These are phyloP conservation scores for Solanum ossicruentum DNA, from an alignment of 257 asterid genomes.

Conservation along the genomic window DNA sequence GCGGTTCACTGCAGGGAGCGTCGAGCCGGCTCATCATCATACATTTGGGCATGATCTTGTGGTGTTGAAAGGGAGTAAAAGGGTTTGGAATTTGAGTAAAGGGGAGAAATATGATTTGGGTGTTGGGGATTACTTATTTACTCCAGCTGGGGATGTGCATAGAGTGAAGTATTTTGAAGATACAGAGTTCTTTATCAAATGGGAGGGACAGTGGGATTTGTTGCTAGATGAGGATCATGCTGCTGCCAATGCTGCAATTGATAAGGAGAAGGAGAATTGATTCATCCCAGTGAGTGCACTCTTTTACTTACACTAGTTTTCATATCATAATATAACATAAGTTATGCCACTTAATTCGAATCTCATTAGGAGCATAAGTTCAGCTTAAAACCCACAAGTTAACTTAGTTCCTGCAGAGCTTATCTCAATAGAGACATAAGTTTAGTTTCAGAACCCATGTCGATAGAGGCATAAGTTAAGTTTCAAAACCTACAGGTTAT, in stretches of 20 bases:
- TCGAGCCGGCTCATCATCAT: conserved; percentile 90
- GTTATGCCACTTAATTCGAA: not conserved
- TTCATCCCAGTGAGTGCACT: not conserved
- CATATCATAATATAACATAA: not conserved
- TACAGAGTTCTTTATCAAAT: conserved; percentile 83
- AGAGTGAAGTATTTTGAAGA: conserved; percentile 66
- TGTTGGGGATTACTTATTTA: conserved; percentile 67
- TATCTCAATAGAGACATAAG: too few species aligned
- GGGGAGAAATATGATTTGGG: conserved; percentile 46
- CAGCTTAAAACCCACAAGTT: too few species aligned
- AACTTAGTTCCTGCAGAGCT: too few species aligned
- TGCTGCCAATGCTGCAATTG: conserved; percentile 61
- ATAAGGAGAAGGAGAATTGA: conserved; percentile 13
- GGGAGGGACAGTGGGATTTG: conserved; percentile 95
- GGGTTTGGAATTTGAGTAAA: conserved; percentile 77
- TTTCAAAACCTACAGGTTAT: not conserved
- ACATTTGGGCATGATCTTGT: conserved; percentile 84
- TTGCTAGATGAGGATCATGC: conserved; percentile 66
- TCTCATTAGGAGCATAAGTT: not conserved
- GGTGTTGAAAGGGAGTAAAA: conserved; percentile 57
- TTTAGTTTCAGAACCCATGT: too few species aligned
- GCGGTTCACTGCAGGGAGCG: conserved; percentile 64
- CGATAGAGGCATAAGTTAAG: too few species aligned
- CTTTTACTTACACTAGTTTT: not conserved
- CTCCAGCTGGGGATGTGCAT: conserved; percentile 81